Percentiles rank a stretch among this genome's conserved stretches.
phyloP scores from a whole-genome alignment of 164 flowering plant species.

The Liriodendron chinense region DNA sequence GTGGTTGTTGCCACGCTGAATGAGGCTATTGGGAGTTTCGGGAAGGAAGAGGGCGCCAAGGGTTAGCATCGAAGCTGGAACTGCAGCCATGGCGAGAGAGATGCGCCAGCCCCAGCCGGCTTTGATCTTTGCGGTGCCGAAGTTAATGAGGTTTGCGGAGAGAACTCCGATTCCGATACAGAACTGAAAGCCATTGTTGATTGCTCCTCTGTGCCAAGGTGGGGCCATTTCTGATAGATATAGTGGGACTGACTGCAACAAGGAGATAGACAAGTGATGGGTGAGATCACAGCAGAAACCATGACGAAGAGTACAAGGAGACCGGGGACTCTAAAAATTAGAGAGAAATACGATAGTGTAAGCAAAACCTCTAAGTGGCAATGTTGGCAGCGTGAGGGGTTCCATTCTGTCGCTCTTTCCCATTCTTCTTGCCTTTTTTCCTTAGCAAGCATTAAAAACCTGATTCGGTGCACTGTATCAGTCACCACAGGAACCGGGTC shows the following conservation, averaged over 20 bases:
- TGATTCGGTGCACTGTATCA: too few species aligned
- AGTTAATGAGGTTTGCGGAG: conserved; percentile 28
- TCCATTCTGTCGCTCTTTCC: too few species aligned
- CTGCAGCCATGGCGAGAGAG: conserved; percentile 28
- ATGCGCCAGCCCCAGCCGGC: conserved; percentile 33
- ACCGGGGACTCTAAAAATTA: too few species aligned
- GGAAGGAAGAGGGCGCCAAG: conserved; percentile 29
- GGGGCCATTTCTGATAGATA: conserved; percentile 83
- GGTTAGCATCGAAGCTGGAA: conserved; percentile 25
- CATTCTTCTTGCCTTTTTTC: too few species aligned
- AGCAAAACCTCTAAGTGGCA: too few species aligned
- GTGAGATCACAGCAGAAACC: too few species aligned
- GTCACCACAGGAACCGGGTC: too few species aligned
- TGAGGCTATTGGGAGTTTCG: conserved; percentile 33
- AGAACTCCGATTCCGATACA: conserved; percentile 42
- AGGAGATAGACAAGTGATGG: background rate
- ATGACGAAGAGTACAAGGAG: too few species aligned
- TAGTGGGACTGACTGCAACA: conserved; percentile 60
- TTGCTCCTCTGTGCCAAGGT: conserved; percentile 40
- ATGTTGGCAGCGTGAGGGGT: too few species aligned
- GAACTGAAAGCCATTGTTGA: conserved; percentile 61
- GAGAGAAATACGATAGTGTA: too few species aligned
- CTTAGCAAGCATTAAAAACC: too few species aligned
- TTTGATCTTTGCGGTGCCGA: conserved; percentile 24
- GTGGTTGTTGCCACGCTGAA: conserved; percentile 15